These are phyloP conservation scores for Cairneyella variabilis DNA, from an alignment of 495 filamentous ascomycete species.

Conservation along the genomic window DNA sequence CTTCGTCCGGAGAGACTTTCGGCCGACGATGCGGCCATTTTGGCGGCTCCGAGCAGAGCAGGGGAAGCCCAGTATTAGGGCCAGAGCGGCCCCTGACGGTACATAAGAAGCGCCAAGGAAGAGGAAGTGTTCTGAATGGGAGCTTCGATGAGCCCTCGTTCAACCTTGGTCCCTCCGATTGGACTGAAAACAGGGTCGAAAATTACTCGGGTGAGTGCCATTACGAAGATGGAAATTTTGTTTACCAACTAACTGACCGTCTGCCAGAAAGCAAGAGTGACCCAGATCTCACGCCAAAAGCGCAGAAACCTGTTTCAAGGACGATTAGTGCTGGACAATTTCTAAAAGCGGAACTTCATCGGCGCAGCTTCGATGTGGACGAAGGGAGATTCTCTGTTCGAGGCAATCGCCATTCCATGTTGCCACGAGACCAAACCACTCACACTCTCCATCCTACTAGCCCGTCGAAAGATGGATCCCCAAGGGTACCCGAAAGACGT, in stretches of 20 bases:
- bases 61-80: slow-evolving; percentile 19
- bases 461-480: not conserved
- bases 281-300: slow-evolving; percentile 20
- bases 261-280: slow-evolving; percentile 14
- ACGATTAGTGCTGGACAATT: slow-evolving; percentile 17
- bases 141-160: slow-evolving; percentile 8
- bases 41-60: slow-evolving; percentile 11
- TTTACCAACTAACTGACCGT: not conserved
- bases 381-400: slow-evolving; percentile 15
- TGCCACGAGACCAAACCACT: not conserved
- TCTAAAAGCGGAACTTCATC: slow-evolving; percentile 20
- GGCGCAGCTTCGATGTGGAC: not conserved
- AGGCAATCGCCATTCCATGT: slow-evolving; percentile 6
- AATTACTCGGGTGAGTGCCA: slow-evolving; percentile 6
- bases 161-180: not conserved
- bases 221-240: too few relatives aligned
- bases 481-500: slow-evolving; percentile 10
- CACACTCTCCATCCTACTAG: not conserved
- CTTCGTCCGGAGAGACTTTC: slow-evolving; percentile 14
- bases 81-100: slow-evolving; percentile 23
- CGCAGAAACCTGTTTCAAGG: not conserved
- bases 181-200: slow-evolving; percentile 7
- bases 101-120: slow-evolving; percentile 15
- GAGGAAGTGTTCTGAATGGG: slow-evolving; percentile 10
- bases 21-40: slow-evolving; percentile 17